Conservation (phyloP, 805 yeast species). For the Ogataea dorogensis region DNA sequence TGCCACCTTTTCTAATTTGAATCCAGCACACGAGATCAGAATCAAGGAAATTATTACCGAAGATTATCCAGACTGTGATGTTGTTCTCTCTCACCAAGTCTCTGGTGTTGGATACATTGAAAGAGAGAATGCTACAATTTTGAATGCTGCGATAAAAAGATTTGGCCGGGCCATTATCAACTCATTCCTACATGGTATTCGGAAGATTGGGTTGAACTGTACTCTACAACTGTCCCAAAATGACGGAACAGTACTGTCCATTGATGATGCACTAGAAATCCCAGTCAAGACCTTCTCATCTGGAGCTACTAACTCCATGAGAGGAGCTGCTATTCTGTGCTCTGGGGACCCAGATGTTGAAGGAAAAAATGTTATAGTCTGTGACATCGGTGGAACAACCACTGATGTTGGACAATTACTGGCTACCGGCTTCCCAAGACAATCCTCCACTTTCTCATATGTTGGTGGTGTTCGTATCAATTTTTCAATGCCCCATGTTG, state of each 20-base stretch:
- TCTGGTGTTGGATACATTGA: constrained; percentile 6
- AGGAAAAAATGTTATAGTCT: constrained; percentile 3
- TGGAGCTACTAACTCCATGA: constrained; percentile 9
- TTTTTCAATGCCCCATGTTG: constrained; percentile 7
- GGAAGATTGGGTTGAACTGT: constrained; percentile 3
- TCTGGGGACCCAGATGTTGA: constrained; percentile 4
- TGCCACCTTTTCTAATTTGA: constrained; percentile 6
- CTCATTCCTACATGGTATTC: constrained; percentile 3
- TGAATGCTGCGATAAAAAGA: constrained; percentile 7
- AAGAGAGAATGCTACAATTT: constrained; percentile 5
- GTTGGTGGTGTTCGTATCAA: constrained; percentile 7
- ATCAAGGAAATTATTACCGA: constrained; percentile 1
- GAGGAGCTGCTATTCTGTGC: constrained; percentile 9
- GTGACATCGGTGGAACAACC: constrained; percentile 9
- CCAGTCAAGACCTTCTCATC: constrained; percentile 6
- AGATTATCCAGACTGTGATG: constrained; percentile 4
- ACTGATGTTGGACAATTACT: constrained; percentile 8
- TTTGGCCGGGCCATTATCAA: constrained; percentile 3
- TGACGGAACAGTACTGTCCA: constrained; percentile 7
- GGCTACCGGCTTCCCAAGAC: constrained; percentile 6
- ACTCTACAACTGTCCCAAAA: constrained; percentile 3
- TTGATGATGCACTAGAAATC: constrained; percentile 5
- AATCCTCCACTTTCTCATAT: constrained; percentile 6
- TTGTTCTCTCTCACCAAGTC: constrained; percentile 5
- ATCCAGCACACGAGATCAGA: constrained; percentile 2